Percentiles rank a stretch among this genome's conserved stretches.
These are phyloP conservation scores for Prosopis cineraria DNA, from an alignment of 306 rosid genomes.

Conservation along the genomic window DNA sequence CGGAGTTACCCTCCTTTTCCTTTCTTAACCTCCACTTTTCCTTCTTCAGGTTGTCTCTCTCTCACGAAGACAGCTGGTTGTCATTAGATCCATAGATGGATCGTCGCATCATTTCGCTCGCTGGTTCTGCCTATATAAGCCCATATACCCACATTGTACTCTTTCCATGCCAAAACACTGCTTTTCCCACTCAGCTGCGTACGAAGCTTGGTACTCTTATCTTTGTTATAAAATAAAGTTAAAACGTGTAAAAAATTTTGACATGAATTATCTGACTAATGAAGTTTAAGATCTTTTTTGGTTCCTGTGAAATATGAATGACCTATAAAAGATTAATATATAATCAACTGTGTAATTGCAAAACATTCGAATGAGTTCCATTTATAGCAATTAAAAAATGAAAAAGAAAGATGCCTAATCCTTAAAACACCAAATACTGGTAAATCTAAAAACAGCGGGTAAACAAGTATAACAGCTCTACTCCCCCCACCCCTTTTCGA, in stretches of 20 bases:
- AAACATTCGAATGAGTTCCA: background rate
- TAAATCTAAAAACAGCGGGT: too few species aligned
- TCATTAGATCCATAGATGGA: slow-evolving; percentile 12
- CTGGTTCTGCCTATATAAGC: slow-evolving; percentile 39
- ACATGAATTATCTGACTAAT: too few species aligned
- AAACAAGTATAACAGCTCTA: too few species aligned
- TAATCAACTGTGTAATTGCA: background rate
- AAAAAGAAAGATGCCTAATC: too few species aligned
- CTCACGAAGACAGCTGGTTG: slow-evolving; percentile 10
- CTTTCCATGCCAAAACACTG: slow-evolving; percentile 46
- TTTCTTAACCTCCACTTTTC: slow-evolving; percentile 51
- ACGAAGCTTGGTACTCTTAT: slow-evolving; percentile 23
- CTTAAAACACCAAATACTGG: too few species aligned
- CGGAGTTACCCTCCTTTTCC: slow-evolving; percentile 18
- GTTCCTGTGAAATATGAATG: too few species aligned
- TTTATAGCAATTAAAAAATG: background rate
- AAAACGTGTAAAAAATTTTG: too few species aligned
- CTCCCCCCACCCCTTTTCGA: too few species aligned
- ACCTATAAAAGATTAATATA: too few species aligned
- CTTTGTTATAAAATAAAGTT: too few species aligned
- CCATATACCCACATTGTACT: slow-evolving; percentile 32
- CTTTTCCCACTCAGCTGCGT: slow-evolving; percentile 12
- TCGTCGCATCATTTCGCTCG: background rate
- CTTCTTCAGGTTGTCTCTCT: slow-evolving; percentile 20
- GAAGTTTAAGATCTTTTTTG: too few species aligned